Conservation (phyloP, 768 basidiomycete genomes). For the Naematelia encephala region DNA sequence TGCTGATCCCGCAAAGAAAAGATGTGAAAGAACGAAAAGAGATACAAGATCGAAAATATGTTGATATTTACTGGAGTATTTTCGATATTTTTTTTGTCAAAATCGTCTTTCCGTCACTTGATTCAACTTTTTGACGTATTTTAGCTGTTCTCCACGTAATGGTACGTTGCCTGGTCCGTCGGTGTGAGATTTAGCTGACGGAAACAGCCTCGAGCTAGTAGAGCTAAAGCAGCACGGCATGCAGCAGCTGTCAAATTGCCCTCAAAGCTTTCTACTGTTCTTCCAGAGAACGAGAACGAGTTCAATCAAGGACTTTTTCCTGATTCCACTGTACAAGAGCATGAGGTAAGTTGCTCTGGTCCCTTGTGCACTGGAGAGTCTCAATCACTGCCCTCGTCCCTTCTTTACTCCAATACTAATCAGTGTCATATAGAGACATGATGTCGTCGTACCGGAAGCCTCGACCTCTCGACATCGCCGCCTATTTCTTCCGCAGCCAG, state of each 20-base stretch:
- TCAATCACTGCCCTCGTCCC: too few relatives aligned
- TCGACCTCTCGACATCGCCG: neutral
- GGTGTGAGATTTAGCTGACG: neutral
- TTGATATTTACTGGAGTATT: too few relatives aligned
- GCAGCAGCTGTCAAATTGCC: constrained; percentile 22
- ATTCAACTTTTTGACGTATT: neutral
- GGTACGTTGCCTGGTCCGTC: neutral
- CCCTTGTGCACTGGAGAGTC: too few relatives aligned
- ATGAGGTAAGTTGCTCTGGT: too few relatives aligned
- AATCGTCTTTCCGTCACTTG: too few relatives aligned
- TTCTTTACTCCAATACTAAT: too few relatives aligned
- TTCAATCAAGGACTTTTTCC: neutral
- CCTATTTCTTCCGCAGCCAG: neutral
- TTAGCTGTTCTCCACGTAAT: neutral
- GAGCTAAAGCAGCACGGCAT: constrained; percentile 21
- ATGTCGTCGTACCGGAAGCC: neutral
- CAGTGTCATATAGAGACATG: neutral
- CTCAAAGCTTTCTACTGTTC: constrained; percentile 18
- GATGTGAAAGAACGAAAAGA: too few relatives aligned
- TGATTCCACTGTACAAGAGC: neutral
- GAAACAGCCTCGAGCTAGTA: constrained; percentile 17
- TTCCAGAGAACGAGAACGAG: constrained; percentile 2
- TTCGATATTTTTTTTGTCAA: too few relatives aligned
- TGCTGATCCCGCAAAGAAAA: too few relatives aligned
- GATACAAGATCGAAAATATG: too few relatives aligned